Conservation (phyloP, 1,284 basidiomycete species). For the Fomitopsis pinicola region DNA sequence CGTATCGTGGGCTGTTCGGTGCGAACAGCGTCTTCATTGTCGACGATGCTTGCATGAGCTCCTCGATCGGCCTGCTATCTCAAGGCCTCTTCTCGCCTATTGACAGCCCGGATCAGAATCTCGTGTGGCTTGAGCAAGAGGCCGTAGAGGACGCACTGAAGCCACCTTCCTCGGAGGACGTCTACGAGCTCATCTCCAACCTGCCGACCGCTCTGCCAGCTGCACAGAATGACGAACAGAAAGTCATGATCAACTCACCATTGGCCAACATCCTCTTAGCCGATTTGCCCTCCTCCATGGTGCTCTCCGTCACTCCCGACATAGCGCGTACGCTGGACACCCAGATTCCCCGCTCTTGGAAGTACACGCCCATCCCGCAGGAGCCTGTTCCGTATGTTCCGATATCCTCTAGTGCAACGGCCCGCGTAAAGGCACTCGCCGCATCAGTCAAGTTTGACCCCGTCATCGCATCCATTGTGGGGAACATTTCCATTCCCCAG, state of each 20-base stretch:
- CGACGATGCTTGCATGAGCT: slow-evolving; percentile 25
- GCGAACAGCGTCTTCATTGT: slow-evolving; percentile 46
- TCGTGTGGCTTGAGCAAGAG: slow-evolving; percentile 60
- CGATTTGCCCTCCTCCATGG: slow-evolving; percentile 35
- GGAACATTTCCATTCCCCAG: slow-evolving; percentile 55
- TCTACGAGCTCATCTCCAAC: slow-evolving; percentile 29
- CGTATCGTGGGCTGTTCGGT: slow-evolving; percentile 51
- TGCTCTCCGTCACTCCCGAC: slow-evolving; percentile 39
- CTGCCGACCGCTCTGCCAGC: slow-evolving; percentile 17
- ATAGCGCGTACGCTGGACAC: slow-evolving; percentile 40
- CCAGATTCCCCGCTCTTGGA: slow-evolving; percentile 59
- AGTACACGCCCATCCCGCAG: slow-evolving; percentile 46
- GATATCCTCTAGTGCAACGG: slow-evolving; percentile 46
- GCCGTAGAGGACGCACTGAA: slow-evolving; percentile 38
- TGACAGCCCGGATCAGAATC: slow-evolving; percentile 25
- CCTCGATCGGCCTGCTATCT: slow-evolving; percentile 12
- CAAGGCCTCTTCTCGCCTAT: slow-evolving; percentile 12
- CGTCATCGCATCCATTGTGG: slow-evolving; percentile 55
- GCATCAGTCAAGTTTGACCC: slow-evolving; percentile 52
- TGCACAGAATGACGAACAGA: slow-evolving; percentile 9
- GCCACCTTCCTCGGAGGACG: slow-evolving; percentile 17
- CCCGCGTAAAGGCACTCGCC: slow-evolving; percentile 47
- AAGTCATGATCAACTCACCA: slow-evolving; percentile 25
- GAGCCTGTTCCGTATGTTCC: slow-evolving; percentile 43
- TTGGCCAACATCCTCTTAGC: slow-evolving; percentile 34